Percentiles rank a stretch among this genome's conserved stretches.
phyloP scores from a whole-genome alignment of 441 rosid genomes.

The Flueggea neowawraea region DNA sequence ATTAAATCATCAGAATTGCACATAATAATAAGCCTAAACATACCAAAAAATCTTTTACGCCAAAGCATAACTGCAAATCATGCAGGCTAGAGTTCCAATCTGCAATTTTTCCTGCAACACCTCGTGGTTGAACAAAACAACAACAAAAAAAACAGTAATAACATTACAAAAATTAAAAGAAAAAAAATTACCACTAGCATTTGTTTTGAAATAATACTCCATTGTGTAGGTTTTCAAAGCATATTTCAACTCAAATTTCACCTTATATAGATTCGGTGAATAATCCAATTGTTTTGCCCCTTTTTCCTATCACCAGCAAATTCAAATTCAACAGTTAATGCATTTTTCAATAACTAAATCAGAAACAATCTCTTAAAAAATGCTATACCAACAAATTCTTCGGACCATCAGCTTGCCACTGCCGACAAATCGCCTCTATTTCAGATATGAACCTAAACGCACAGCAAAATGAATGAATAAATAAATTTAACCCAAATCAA shows the following conservation, averaged over 20 bases:
- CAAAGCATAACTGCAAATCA: conserved; percentile 97
- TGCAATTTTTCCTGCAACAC: conserved; percentile 51
- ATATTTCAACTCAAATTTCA: conserved; percentile 71
- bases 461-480: conserved; percentile 6
- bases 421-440: conserved; percentile 91
- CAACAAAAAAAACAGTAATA: conserved; percentile 10
- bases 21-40: too few relatives aligned
- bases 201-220: conserved; percentile 78
- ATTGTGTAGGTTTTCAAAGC: conserved; percentile 75
- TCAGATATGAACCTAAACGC: conserved; percentile 84
- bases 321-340: too few relatives aligned
- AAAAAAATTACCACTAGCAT: conserved; percentile 40
- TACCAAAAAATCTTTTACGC: conserved; percentile 95
- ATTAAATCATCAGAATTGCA: conserved; percentile 1
- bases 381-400: conserved; percentile 72
- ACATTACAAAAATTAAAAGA: conserved; percentile 1
- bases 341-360: background rate
- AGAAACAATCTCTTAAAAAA: conserved; percentile 1
- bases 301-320: conserved; percentile 59
- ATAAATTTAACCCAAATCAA: background rate
- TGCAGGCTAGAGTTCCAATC: conserved; percentile 70
- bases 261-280: conserved; percentile 55
- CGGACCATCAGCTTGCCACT: conserved; percentile 93
- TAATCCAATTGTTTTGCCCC: conserved; percentile 71
- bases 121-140: conserved; percentile 25